Evolutionary conservation across 2,329 filamentous ascomycete genomes (phyloP).

Genomic region (Xylaria sp.): DNA sequence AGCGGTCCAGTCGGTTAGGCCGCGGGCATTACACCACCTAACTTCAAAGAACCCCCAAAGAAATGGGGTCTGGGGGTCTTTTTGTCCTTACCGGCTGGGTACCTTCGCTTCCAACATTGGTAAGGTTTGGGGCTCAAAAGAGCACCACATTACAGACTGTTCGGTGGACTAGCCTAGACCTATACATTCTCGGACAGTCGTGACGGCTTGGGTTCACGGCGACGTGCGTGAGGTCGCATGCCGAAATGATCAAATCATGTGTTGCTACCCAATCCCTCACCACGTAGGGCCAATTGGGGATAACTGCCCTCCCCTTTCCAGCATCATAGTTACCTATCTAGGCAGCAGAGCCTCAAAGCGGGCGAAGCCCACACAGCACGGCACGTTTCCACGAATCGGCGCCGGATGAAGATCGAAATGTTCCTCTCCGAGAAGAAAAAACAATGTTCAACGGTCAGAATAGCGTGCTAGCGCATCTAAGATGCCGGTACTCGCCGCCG

Average conservation of each 20-base stretch:
- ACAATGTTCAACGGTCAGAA: background rate
- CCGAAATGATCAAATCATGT: background rate
- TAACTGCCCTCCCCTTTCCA: background rate
- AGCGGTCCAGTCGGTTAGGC: background rate
- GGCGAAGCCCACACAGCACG: background rate
- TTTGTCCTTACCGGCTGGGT: background rate
- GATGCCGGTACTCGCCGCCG: conserved; percentile 4
- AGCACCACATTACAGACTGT: background rate
- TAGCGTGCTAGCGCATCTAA: background rate
- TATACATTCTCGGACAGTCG: background rate
- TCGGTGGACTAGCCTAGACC: background rate
- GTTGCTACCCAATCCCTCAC: conserved; percentile 18
- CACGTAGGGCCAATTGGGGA: background rate
- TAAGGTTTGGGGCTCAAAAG: background rate
- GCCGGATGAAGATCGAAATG: background rate
- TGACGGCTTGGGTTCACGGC: background rate
- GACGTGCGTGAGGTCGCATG: background rate
- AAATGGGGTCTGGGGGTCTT: background rate
- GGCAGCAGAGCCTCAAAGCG: conserved; percentile 20
- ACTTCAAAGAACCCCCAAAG: background rate
- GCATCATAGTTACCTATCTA: background rate
- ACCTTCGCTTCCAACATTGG: background rate
- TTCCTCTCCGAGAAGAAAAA: background rate
- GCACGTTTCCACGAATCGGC: background rate
- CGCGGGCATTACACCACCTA: background rate